Evolutionary conservation across 805 yeast genomes (phyloP).

Genomic region (Candida chilensis): DNA sequence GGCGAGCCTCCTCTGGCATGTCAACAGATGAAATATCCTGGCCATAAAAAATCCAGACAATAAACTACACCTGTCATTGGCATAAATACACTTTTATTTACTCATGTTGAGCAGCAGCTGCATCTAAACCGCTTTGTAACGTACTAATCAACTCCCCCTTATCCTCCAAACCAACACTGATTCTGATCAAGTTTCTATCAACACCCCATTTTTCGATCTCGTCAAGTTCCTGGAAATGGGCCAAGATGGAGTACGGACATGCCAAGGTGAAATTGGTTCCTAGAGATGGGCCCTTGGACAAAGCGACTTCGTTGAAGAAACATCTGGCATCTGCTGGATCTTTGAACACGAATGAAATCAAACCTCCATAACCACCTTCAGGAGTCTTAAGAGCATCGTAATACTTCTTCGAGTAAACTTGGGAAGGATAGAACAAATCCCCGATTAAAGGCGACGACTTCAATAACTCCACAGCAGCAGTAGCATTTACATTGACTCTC

Average conservation of each 20-base stretch:
- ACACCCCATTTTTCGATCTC: constrained; percentile 79
- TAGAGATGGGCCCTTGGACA: constrained; percentile 84
- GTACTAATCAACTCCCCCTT: constrained; percentile 41
- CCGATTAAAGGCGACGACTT: constrained; percentile 43
- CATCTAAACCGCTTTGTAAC: constrained; percentile 43
- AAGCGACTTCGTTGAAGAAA: constrained; percentile 63
- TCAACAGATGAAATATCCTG: no score
- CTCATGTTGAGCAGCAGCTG: constrained; percentile 26
- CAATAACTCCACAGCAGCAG: constrained; percentile 45
- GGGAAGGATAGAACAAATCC: constrained; percentile 64
- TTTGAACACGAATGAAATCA: constrained; percentile 65
- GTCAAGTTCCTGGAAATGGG: constrained; percentile 76
- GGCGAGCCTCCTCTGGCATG: constrained; percentile 56
- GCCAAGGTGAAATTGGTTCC: constrained; percentile 87
- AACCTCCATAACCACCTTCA: constrained; percentile 84
- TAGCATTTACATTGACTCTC: constrained; percentile 48
- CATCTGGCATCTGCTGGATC: constrained; percentile 53
- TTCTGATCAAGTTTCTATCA: constrained; percentile 65
- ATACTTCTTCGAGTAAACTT: constrained; percentile 41
- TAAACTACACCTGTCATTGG: constrained; percentile 4
- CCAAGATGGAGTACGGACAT: constrained; percentile 83
- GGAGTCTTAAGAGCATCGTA: constrained; percentile 65
- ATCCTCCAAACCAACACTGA: constrained; percentile 83
- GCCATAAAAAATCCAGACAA: no score
- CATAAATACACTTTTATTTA: constrained; percentile 3